Evolutionary conservation across 345 rosid genomes (phyloP), one percentile per base, ranked within the genome.

Genomic region (Viola odorata): DNA sequence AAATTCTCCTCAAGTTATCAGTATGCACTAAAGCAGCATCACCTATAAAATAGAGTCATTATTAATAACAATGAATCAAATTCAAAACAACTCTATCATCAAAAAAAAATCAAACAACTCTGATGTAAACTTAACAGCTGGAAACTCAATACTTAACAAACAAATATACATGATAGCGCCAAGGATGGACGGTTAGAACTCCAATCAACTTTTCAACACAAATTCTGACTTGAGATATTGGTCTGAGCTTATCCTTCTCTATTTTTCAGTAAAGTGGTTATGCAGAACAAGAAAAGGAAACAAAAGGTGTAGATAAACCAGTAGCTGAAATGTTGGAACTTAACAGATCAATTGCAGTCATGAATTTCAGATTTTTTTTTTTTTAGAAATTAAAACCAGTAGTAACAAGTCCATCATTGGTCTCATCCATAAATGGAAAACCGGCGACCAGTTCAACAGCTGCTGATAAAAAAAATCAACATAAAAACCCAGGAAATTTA

Each of bases 321-420:
- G 13, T 47, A 62, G 32, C 12, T 41, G 12, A 23, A 71, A 39
- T 52, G 47, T 38, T 53, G 49, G 32, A 63, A 68, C 40, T 54
- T 39, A 61, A 51, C 65, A 71, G 75, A 75, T 75, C 79, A 75
- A n/a, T n/a, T n/a, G n/a, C n/a, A n/a, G n/a, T n/a, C n/a, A n/a
- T n/a, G n/a, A n/a, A n/a, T n/a, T n/a, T n/a, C n/a, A n/a, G n/a
- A n/a, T n/a, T n/a, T n/a, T n/a, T n/a, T n/a, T n/a, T n/a, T n/a
- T n/a, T n/a, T n/a, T n/a, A n/a, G n/a, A n/a, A n/a, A 63, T 41
- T 53, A 58, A 48, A 17, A 52, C 51, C 36, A 4, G 17, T 41
- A 53, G 50, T 50, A 23, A 23, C 36, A 62, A 73, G 50, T 65
- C 57, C 42, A 69, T 47, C 39, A 42, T 9, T 47, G 53, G 61